Percentiles rank a stretch among this genome's conserved stretches.
phyloP scores from a whole-genome alignment of 176 grass and related monocot species.

The Microstegium vimineum region DNA sequence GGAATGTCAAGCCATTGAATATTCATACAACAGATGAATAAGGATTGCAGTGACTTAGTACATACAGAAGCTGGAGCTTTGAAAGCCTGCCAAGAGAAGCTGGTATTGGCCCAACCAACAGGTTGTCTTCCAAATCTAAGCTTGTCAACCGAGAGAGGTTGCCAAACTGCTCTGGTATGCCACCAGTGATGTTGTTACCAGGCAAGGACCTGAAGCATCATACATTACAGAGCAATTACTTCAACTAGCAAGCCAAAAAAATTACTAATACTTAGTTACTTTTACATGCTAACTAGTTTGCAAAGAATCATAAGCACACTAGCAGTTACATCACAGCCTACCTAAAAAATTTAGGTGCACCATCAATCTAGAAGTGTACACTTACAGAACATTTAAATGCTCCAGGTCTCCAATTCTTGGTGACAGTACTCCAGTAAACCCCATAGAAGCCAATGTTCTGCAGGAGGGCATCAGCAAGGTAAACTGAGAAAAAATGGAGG shows the following conservation, averaged over 20 bases:
- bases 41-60: conserved; percentile 22
- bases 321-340: conserved; percentile 1
- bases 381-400: conserved; percentile 91
- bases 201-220: background rate
- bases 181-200: conserved; percentile 69
- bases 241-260: conserved; percentile 16
- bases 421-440: conserved; percentile 84
- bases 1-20: background rate
- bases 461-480: conserved; percentile 20
- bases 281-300: background rate
- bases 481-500: background rate
- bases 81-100: conserved; percentile 67
- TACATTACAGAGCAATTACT: background rate
- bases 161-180: conserved; percentile 66
- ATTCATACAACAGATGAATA: conserved; percentile 18
- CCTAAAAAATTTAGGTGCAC: background rate
- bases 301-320: background rate
- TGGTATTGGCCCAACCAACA: conserved; percentile 67
- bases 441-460: conserved; percentile 93
- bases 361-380: conserved; percentile 2
- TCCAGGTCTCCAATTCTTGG: conserved; percentile 84
- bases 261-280: background rate
- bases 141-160: conserved; percentile 71
- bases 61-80: conserved; percentile 74
- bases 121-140: conserved; percentile 71